These are phyloP conservation scores for Seiridium cupressi DNA, from an alignment of 2,329 filamentous ascomycete genomes.

Conservation along the genomic window DNA sequence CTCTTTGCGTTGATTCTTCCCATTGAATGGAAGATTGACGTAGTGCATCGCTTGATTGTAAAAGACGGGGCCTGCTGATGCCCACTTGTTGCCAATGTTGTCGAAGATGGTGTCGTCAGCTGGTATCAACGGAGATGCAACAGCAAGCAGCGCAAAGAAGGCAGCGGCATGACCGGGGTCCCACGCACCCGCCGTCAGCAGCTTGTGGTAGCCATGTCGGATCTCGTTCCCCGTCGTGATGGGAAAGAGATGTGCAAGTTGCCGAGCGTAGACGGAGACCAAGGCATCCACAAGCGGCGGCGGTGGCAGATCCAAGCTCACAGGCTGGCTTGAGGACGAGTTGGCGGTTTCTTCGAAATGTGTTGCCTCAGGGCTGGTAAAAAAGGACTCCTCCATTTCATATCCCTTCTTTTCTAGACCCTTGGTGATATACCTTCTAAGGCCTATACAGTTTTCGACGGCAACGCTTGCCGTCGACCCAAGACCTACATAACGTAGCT, in stretches of 20 bases:
- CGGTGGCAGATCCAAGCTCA: background rate
- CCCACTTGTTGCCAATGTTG: background rate
- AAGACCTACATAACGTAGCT: background rate
- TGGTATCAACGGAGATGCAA: background rate
- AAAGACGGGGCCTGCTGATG: background rate
- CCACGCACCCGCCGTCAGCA: background rate
- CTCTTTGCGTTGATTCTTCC: background rate
- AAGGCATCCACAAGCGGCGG: background rate
- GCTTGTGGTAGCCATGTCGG: background rate
- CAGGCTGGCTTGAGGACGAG: too few relatives aligned
- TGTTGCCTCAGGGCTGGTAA: background rate
- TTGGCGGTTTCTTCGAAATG: background rate
- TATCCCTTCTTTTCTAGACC: background rate
- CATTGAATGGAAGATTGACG: background rate
- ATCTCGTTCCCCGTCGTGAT: background rate
- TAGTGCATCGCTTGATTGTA: background rate
- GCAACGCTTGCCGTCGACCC: background rate
- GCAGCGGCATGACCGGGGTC: background rate
- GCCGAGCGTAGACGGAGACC: background rate
- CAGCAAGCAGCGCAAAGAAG: background rate
- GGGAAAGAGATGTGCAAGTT: background rate
- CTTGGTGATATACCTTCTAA: background rate
- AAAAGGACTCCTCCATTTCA: background rate
- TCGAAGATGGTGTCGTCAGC: background rate
- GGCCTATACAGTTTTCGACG: background rate